Evolutionary conservation across 768 basidiomycete species (phyloP), one percentile per base, ranked within the genome.

Genomic region (Steccherinum ochraceum): DNA sequence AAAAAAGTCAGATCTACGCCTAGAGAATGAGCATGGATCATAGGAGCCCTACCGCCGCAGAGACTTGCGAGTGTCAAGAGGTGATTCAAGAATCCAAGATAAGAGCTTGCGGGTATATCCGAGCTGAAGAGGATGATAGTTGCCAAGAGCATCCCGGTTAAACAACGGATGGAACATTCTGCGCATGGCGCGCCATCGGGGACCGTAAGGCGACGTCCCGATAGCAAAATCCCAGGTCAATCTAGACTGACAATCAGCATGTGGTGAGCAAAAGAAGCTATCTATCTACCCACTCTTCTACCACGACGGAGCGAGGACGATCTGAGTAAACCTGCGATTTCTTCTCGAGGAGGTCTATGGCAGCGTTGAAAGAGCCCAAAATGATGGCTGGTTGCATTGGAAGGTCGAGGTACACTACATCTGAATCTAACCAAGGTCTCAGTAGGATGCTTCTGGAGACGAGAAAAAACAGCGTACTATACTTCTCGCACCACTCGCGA

Each of bases 131-230:
- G 53, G 27, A 12, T 45, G 41, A 27, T 55, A 52, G 5, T 51
- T 2, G 3, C 7, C 5, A 5, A 50, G 25, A 19, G 45, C 52
- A 24, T 40, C 48, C 5, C 19, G 24, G 19, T 55, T 49, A 52
- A 59, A 59, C 24, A 57, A 48, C 16, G 55, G 54, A 51, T 59
- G 58, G 25, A 61, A 55, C 13, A 53, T 30, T 12, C 58, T 54
- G 7, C 60, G 45, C 21, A 50, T 53, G 12, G 24, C 21, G 11
- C 58, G 51, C 60, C 60, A 61, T 24, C 48, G n/a, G 11, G 41
- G 7, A 2, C 52, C 54, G 40, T 61, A 61, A 23, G 40, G 54
- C n/a, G n/a, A n/a, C n/a, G n/a, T 13, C 4, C 27, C 54, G 20
- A 52, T n/a, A 24, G 51, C 42, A 40, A 50, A 45, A 12, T 57